These are phyloP conservation scores for Globisporangium perplexum DNA, from an alignment of 352 stramenopile species.

Conservation along the genomic window DNA sequence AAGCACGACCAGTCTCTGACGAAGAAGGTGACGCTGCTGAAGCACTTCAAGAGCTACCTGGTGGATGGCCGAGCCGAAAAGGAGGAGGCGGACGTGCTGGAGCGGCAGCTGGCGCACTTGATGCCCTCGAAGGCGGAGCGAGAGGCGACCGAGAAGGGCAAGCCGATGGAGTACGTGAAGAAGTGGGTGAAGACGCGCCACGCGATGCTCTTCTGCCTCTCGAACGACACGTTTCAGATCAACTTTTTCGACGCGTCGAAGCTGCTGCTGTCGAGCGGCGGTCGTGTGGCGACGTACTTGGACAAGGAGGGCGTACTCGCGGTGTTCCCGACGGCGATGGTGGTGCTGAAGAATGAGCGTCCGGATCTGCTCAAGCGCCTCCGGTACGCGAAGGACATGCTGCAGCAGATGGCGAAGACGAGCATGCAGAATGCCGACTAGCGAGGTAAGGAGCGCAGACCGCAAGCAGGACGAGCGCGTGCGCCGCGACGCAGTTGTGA, in stretches of 20 bases:
- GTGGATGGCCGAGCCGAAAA: slow-evolving; percentile 75
- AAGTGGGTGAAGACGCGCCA: slow-evolving; percentile 99
- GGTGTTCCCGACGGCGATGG: slow-evolving; percentile 41
- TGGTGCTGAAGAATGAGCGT: slow-evolving; percentile 53
- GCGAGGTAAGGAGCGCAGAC: not conserved
- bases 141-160: slow-evolving; percentile 18
- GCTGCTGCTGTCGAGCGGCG: slow-evolving; percentile 90
- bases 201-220: slow-evolving; percentile 96
- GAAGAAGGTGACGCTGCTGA: slow-evolving; percentile 98
- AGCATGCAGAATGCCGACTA: not conserved
- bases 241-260: slow-evolving; percentile 98
- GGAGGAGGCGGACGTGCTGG: slow-evolving; percentile 37
- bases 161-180: slow-evolving; percentile 91
- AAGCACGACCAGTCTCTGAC: slow-evolving; percentile 86
- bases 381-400: slow-evolving; percentile 95
- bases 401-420: slow-evolving; percentile 87
- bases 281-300: slow-evolving; percentile 86
- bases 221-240: slow-evolving; percentile 93
- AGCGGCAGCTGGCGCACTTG: slow-evolving; percentile 31
- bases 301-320: slow-evolving; percentile 68
- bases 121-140: slow-evolving; percentile 17
- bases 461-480: not conserved
- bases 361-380: slow-evolving; percentile 73
- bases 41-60: slow-evolving; percentile 97
- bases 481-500: not conserved